Evolutionary conservation across 78 protist genomes (phyloP).

Genomic region (Emiliania huxleyi): DNA sequence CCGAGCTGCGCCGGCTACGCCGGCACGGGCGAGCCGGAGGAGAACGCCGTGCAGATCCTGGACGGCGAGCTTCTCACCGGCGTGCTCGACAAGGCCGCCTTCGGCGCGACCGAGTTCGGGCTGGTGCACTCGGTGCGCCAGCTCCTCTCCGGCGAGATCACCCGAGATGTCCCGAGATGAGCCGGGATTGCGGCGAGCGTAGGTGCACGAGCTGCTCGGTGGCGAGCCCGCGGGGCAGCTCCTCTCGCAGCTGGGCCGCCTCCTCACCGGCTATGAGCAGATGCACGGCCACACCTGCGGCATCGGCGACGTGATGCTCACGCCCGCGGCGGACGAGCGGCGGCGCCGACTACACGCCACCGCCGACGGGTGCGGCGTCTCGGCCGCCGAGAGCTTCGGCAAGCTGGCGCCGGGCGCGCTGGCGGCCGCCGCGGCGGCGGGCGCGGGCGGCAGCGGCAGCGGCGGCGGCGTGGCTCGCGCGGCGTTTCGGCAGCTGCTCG

Average conservation of each 20-base stretch:
- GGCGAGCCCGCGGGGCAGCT: conserved; percentile 81
- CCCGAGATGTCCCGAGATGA: too few relatives aligned
- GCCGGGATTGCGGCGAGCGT: too few relatives aligned
- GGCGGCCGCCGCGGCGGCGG: not conserved
- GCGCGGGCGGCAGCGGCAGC: not conserved
- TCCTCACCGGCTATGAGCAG: conserved; percentile 82
- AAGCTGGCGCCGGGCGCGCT: not conserved
- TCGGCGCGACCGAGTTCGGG: conserved; percentile 77
- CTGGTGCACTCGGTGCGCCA: conserved; percentile 85
- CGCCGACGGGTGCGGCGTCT: not conserved
- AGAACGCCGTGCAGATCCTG: conserved; percentile 52
- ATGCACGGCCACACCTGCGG: conserved; percentile 91
- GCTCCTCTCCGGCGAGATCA: conserved; percentile 84
- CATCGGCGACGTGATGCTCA: conserved; percentile 85
- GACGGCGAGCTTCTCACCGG: conserved; percentile 82
- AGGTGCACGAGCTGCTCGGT: conserved; percentile 91
- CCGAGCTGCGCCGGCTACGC: not conserved
- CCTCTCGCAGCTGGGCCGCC: conserved; percentile 85
- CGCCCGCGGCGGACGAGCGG: not conserved
- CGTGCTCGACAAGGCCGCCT: conserved; percentile 90
- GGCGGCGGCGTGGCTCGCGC: not conserved
- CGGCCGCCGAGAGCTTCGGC: not conserved
- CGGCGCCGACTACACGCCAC: not conserved
- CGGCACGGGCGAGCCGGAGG: not conserved
- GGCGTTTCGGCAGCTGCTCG: not conserved